These are phyloP conservation scores for Coniferiporia weirii DNA, from an alignment of 1,284 basidiomycete species.

Conservation along the genomic window DNA sequence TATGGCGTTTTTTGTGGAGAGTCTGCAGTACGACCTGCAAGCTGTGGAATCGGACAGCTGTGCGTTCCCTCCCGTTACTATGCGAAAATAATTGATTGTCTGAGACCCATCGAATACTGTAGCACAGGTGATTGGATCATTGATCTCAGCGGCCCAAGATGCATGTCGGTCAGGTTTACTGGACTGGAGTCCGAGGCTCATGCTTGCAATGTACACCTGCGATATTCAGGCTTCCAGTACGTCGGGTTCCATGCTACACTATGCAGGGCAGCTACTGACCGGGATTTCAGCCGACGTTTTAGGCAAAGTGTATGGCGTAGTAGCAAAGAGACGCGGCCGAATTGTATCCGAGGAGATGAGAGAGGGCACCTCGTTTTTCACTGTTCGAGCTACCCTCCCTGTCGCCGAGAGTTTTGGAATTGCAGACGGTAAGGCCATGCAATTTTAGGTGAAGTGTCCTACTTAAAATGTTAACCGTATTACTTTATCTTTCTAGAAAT, in stretches of 20 bases:
- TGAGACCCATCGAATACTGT: conserved; percentile 53
- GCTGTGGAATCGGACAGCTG: conserved; percentile 61
- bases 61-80: conserved; percentile 26
- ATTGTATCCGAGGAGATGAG: conserved; percentile 99
- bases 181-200: conserved; percentile 96
- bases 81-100: conserved; percentile 10
- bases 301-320: conserved; percentile 96
- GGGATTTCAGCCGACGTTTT: conserved; percentile 79
- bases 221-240: conserved; percentile 97
- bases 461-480: conserved; percentile 11
- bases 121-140: conserved; percentile 80
- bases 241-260: conserved; percentile 28
- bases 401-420: conserved; percentile 98
- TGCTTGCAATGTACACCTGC: conserved; percentile 98
- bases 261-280: not conserved
- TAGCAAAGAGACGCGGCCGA: conserved; percentile 84
- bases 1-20: conserved; percentile 87
- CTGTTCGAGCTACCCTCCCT: conserved; percentile 85
- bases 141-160: conserved; percentile 88
- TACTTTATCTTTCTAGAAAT: conserved; percentile 59
- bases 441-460: not conserved
- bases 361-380: conserved; percentile 95
- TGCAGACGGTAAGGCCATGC: conserved; percentile 73
- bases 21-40: conserved; percentile 57
- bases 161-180: conserved; percentile 84